A percentile compares a stretch with the other conserved stretches of the same genome.
Evolutionary conservation across 371 early-diverging fungal genomes (phyloP).

Genomic region (Polyrhizophydium stewartii): DNA sequence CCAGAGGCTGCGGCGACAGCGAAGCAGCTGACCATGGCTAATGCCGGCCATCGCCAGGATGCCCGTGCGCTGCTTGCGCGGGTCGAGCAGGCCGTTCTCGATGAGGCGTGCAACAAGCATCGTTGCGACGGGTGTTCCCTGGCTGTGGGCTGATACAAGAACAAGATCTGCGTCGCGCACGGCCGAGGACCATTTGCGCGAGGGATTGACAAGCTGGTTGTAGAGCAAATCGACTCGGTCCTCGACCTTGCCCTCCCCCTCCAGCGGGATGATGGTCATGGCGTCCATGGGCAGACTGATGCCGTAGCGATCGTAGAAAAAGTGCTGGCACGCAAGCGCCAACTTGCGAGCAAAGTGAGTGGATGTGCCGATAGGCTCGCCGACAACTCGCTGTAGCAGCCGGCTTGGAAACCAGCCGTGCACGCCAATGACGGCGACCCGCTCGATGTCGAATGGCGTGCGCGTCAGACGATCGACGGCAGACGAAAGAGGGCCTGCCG

Average conservation of each 20-base stretch:
- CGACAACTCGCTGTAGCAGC: slow-evolving; percentile 57
- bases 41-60: slow-evolving; percentile 91
- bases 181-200: slow-evolving; percentile 17
- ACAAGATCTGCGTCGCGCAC: slow-evolving; percentile 66
- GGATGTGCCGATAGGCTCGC: slow-evolving; percentile 92
- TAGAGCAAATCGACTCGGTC: slow-evolving; percentile 75
- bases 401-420: slow-evolving; percentile 87
- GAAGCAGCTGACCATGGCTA: slow-evolving; percentile 50
- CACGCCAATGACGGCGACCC: slow-evolving; percentile 41
- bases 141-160: slow-evolving; percentile 83
- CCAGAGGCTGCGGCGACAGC: not conserved
- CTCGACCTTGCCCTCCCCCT: slow-evolving; percentile 83
- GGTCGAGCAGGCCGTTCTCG: slow-evolving; percentile 57
- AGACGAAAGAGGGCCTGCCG: not conserved
- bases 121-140: slow-evolving; percentile 86
- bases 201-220: slow-evolving; percentile 44
- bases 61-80: slow-evolving; percentile 60
- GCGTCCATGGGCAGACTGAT: slow-evolving; percentile 42
- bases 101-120: slow-evolving; percentile 69
- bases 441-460: slow-evolving; percentile 20
- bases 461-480: slow-evolving; percentile 17
- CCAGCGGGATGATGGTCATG: slow-evolving; percentile 76
- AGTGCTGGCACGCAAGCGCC: slow-evolving; percentile 34
- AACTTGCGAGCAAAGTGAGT: slow-evolving; percentile 81
- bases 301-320: slow-evolving; percentile 38